These are phyloP conservation scores for Colletotrichum orbiculare DNA, from an alignment of 2,329 filamentous ascomycete genomes.

Conservation along the genomic window DNA sequence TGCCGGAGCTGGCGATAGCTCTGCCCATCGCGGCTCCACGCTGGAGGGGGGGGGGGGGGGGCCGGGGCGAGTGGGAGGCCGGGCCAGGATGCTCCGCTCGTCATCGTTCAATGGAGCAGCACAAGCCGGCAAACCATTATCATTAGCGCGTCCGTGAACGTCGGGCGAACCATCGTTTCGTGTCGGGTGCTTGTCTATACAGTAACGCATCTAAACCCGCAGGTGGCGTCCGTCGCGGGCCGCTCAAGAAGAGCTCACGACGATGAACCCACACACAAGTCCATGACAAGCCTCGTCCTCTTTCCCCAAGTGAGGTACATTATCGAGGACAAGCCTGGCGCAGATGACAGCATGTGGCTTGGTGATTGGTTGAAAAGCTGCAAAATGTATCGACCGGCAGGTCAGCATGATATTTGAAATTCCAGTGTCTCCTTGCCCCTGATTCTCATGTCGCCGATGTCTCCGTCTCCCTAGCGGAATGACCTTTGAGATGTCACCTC, in stretches of 20 bases:
- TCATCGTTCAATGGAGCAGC: constrained; percentile 17
- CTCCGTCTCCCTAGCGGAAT: constrained; percentile 5
- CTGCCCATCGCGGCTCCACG: constrained; percentile 14
- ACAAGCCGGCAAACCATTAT: neutral
- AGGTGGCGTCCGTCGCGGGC: constrained; percentile 27
- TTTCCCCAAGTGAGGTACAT: neutral
- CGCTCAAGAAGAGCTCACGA: constrained; percentile 15
- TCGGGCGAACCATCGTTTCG: neutral
- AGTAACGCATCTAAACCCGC: neutral
- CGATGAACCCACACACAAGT: neutral
- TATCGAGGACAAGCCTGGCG: neutral
- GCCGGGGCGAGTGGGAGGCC: constrained; percentile 24
- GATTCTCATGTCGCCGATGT: neutral
- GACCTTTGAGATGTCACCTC: neutral
- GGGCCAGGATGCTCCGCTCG: constrained; percentile 10
- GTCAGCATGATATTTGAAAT: neutral
- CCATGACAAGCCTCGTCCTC: neutral
- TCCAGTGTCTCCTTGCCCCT: constrained; percentile 15
- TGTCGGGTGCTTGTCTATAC: constrained; percentile 9
- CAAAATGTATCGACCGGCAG: constrained; percentile 4
- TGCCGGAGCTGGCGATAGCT: constrained; percentile 18
- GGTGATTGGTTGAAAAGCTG: constrained; percentile 1
- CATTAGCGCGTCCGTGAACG: constrained; percentile 19
- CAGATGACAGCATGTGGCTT: constrained; percentile 9
- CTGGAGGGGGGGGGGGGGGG: no score